Percentiles rank a stretch among this genome's conserved stretches.
Conservation (phyloP, 495 filamentous ascomycete genomes). For the Aspergillus steynii region DNA sequence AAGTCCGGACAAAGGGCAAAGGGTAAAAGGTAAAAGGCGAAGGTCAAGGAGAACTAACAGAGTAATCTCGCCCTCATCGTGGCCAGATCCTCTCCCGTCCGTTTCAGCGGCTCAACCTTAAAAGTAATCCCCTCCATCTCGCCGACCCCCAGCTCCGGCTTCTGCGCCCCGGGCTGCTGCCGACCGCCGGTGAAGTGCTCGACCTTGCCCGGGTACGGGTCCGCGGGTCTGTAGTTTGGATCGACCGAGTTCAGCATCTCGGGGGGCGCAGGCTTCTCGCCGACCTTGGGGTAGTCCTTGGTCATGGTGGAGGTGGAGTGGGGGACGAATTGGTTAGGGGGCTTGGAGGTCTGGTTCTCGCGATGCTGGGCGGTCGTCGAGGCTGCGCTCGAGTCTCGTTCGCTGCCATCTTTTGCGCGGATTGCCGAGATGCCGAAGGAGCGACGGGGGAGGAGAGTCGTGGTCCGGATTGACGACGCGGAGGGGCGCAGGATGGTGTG, state of each 20-base stretch:
- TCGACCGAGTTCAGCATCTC: conserved; percentile 61
- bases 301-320: conserved; percentile 65
- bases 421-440: conserved; percentile 39
- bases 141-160: conserved; percentile 80
- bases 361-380: conserved; percentile 49
- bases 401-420: conserved; percentile 32
- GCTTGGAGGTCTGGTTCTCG: conserved; percentile 54
- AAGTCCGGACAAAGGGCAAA: no score
- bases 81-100: conserved; percentile 73
- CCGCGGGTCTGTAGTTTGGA: conserved; percentile 56
- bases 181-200: conserved; percentile 64
- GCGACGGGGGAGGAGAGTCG: conserved; percentile 28
- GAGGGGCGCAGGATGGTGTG: conserved; percentile 33
- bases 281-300: conserved; percentile 61
- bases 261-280: conserved; percentile 57
- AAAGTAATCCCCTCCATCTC: conserved; percentile 89
- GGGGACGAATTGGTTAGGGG: conserved; percentile 61
- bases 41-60: conserved; percentile 58
- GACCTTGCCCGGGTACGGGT: conserved; percentile 59
- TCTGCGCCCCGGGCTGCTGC: conserved; percentile 50
- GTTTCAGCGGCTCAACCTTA: conserved; percentile 82
- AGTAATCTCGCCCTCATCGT: conserved; percentile 89
- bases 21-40: background rate
- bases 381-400: conserved; percentile 20
- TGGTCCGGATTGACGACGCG: conserved; percentile 23